Evolutionary conservation across 352 stramenopile species (phyloP), one percentile per base, ranked within the genome.

Genomic region (Phytophthora sp.): DNA sequence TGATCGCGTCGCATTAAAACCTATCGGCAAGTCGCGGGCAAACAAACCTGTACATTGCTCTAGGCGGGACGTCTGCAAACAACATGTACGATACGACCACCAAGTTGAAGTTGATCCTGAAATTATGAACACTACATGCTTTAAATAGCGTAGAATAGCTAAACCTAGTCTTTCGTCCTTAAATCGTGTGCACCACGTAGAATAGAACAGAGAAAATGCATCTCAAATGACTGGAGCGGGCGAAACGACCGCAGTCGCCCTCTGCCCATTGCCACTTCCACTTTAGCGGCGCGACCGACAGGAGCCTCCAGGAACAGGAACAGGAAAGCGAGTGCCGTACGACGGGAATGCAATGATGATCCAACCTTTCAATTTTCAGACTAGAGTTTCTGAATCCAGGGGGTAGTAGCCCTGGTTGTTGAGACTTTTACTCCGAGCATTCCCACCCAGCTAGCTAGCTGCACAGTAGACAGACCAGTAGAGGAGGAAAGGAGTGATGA

Each of bases 351-450:
- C 83, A 74, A 76, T 92, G 85, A 94, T 79, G 85, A 94, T 82
- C 70, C 56, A 76, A 66, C 52, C 75, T 90, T 83, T 75, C 50
- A 87, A 66, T 83, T 92, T 92, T 94, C 85, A 94, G 83, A 94
- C 84, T 94, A 94, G 83, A 94, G 85, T 94, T 94, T 92, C 85
- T 92, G 83, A 94, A 89, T 79, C 77, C 74, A 69, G 74, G 84
- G 76, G 82, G 83, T 94, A 92, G 85, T 94, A 94, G 85, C 83
- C 83, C 61, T 77, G 69, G 81, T 82, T 92, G 83, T 75, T 81
- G 84, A 92, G 70, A 78, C 66, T 38, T 58, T 78, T 76, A 79
- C 71, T 90, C 83, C 31, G 83, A 92, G 83, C 81, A 94, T 89
- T 85, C 74, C 48, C 46, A 42, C 53, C 48, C 13, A n/a, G 24